Base-by-base conservation (phyloP, 116 monocot genomes). In the Zostera marina region DNA sequence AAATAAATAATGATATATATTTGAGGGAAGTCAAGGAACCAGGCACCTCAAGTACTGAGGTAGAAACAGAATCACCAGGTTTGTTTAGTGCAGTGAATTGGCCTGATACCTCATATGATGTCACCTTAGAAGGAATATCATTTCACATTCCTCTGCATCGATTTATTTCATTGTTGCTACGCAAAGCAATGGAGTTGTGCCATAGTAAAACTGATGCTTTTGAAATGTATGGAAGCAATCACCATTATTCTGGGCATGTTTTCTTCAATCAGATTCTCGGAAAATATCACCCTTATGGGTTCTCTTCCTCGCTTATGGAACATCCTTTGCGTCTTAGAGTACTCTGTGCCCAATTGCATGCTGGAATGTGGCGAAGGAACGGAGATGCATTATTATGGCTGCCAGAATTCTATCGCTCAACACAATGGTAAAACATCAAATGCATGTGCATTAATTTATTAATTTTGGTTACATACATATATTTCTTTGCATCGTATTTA, bases 301-400 rank as follows among this genome's bases (percentile, higher is more conserved):
- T 99, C 79, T 82, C 91, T 59, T 55, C 83, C 22, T 75, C 72
- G 69, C 25, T 99, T 23, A 81, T 99, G 98, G 98, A 99, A 72
- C 79, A 81, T 70, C 98, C 98, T 38, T 62, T 99, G 25, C 70
- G 77, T 11, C 59, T 99, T 59, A 83, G 87, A 62, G 91, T 99
- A 15, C 83, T 83, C 58, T 86, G 85, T 69, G 86, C 91, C 14
- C 91, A 99, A 76, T 91, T 99, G 3, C 87, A 60, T 68, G 86
- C 91, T 54, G 98, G 98, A 55, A 99, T 91, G 98, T 99, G 98
- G 98, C 71, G 87, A 25, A 98, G 64, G 68, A 98, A 90, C 80
- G 77, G 90, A 53, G 98, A 99, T 87, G 73, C 74, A 9, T 72
- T 69, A 42, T 71, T 77, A 54, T 52, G 71, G 32, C 58, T 66